Base-by-base conservation (phyloP, 2,329 filamentous ascomycete genomes). In the Fusarium caatingaense region DNA sequence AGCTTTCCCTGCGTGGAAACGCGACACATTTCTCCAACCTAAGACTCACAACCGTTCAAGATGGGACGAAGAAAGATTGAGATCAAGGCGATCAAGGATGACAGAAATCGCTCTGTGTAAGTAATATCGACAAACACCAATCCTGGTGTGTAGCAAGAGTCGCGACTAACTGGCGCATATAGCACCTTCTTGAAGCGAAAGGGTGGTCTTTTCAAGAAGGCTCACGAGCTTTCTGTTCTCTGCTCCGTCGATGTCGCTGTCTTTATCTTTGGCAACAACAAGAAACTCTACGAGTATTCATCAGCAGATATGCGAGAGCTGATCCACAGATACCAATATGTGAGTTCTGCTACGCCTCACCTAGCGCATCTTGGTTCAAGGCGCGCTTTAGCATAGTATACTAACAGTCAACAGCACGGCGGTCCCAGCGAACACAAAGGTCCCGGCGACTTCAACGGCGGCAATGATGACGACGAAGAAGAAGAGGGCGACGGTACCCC, bases 11-110 rank as follows among this genome's bases (percentile, higher is more conserved):
- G 68, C 68, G 60, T 73, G 60, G 50, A 74, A 69, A 68, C 66
- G 66, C 69, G 70, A 72, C 56, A 34, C 64, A 58, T 50, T 62
- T 56, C 50, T 60, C 62, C 68, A 61, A 56, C 25, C 58, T 60
- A 34, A 68, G 23, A 57, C 48, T 55, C 54, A 71, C 58, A 60
- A 54, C 34, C 54, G 60, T 53, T 72, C 69, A 78, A 48, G 55
- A 99, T 99, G 96, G 96, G 96, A 81, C 91, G 96, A 82, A 91
- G 96, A 88, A 99, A 99, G 89, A 99, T 99, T 80, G 96, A 98
- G 86, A 98, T 99, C 87, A 98, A 98, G 84, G 93, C 95, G 75
- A 98, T 98, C 87, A 98, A 97, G 83, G 94, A 98, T 89, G 94
- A 98, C 83, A 90, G 94, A 77, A 98, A 98, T 80, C 93, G 94